Base-by-base conservation (phyloP, 2,329 filamentous ascomycete species). In the Ophiosphaerella narmari region DNA sequence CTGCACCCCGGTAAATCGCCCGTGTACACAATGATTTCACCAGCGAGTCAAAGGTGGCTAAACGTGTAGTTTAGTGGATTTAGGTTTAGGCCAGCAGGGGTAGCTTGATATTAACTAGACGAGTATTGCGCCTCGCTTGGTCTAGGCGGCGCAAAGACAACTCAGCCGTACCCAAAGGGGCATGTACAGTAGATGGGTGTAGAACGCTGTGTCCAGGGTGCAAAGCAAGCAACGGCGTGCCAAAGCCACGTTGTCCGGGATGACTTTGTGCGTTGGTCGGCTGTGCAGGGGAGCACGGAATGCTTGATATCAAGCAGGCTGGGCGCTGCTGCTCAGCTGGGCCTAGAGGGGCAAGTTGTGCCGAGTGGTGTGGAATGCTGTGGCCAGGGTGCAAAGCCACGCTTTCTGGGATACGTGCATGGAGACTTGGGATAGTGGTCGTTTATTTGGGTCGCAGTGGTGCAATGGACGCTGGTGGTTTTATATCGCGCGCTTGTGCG, bases 91-190 rank as follows among this genome's bases (percentile, higher is more conserved):
- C 34, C 7, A 39, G 38, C 36, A 46, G 36, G 43, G 43, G 16
- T 46, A 39, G 43, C 36, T 24, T 34, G 35, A 11, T 36, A n/a
- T 33, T 26, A 40, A 12, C 23, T 13, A 33, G 8, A 34, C 36
- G 18, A 46, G 24, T 26, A 46, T 21, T 39, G 43, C 43, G 43
- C 36, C 43, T 33, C 36, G 14, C 14, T 21, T 8, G 24, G 38
- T 23, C 23, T 26, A 23, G 38, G 21, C 21, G 26, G 33, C 29
- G 43, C n/a, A 29, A 11, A 29, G 39, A 46, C 35, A 13, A 13
- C 26, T 46, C 43, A 46, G 43, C 43, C 43, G 43, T 36, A 39
- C 43, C 43, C n/a, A 39, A 46, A 14, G 18, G 29, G 43, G 43
- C 21, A 46, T 46, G 43, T 46, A 46, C 14, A 12, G 36, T 39